Conservation (phyloP, 768 basidiomycete species). For the Psilocybe cubensis region DNA sequence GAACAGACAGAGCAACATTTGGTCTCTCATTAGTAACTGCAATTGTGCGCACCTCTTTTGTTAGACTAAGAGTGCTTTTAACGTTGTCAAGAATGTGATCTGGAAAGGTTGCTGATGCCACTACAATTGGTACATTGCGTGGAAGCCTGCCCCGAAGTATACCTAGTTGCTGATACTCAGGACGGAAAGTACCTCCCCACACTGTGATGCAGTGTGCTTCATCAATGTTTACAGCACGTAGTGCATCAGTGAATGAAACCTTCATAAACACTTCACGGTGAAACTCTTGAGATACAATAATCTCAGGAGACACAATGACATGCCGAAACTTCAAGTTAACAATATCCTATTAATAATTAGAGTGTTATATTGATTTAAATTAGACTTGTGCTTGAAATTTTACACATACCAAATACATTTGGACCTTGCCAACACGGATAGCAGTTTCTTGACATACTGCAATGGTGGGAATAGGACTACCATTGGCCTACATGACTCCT, state of each 20-base stretch:
- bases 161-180: slow-evolving; percentile 22
- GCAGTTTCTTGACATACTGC: slow-evolving; percentile 21
- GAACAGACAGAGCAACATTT: slow-evolving; percentile 29
- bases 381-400: background rate
- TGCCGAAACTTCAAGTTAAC: slow-evolving; percentile 10
- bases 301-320: slow-evolving; percentile 24
- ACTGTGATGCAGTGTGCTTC: slow-evolving; percentile 27
- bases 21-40: slow-evolving; percentile 23
- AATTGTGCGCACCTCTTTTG: slow-evolving; percentile 8
- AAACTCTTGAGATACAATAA: slow-evolving; percentile 15
- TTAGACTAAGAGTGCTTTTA: slow-evolving; percentile 12
- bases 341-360: slow-evolving; percentile 11
- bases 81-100: slow-evolving; percentile 23
- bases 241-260: slow-evolving; percentile 4
- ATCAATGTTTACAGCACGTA: slow-evolving; percentile 22
- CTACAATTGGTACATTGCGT: slow-evolving; percentile 11
- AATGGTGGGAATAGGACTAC: slow-evolving; percentile 7
- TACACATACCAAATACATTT: slow-evolving; percentile 9
- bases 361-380: background rate
- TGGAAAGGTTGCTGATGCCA: slow-evolving; percentile 25
- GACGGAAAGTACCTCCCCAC: slow-evolving; percentile 27
- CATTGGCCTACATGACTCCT: too few species aligned
- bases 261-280: slow-evolving; percentile 11
- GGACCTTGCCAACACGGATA: background rate
- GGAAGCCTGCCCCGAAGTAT: slow-evolving; percentile 22